Base-by-base conservation (phyloP, 805 yeast species). In the Pichia insulana region DNA sequence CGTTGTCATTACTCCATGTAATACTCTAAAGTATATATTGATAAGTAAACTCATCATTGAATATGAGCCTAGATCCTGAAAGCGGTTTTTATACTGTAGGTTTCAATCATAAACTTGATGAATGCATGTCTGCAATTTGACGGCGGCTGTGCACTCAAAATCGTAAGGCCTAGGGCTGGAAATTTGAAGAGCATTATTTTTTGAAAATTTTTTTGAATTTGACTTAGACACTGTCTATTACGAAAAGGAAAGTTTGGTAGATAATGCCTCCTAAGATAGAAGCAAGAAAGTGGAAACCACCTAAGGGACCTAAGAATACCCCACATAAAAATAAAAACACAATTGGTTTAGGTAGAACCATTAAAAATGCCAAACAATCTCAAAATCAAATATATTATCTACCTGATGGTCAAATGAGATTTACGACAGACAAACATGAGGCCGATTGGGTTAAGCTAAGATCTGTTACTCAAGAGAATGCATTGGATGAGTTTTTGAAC, bases 391-490 rank as follows among this genome's bases (percentile, higher is more conserved):
- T 84, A 43, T 79, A 80, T 57, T 76, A 66, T 52, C 64, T 83
- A 36, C 94, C 95, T 25, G 92, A 83, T 65, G 95, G 94, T 50
- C 94, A 84, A 56, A 74, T 85, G 76, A 70, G 96, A 54, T 88
- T 87, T 62, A 84, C 95, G 16, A 87, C 96, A 0, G 83, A 78
- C 48, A 81, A 80, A 52, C 84, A 77, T 51, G 94, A 86, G 57
- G 94, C 87, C 12, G 74, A 73, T 48, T 87, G 96, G 94, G 94
- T 85, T 40, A 86, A 88, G 50, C 67, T 92, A 56, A 76, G 92
- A 59, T 88, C 97, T 2, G 94, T 92, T 13, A 92, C 97, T 0
- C 97, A 92, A 55, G 97, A 92, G 61, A 77, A 83, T 52, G 82
- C 97, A 1, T 65, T 92, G 44, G 97, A 92, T 64, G 99, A 92